A percentile compares a stretch with the other conserved stretches of the same genome.
These are phyloP conservation scores for Nemania sp. DNA, from an alignment of 2,329 filamentous ascomycete genomes.

Conservation along the genomic window DNA sequence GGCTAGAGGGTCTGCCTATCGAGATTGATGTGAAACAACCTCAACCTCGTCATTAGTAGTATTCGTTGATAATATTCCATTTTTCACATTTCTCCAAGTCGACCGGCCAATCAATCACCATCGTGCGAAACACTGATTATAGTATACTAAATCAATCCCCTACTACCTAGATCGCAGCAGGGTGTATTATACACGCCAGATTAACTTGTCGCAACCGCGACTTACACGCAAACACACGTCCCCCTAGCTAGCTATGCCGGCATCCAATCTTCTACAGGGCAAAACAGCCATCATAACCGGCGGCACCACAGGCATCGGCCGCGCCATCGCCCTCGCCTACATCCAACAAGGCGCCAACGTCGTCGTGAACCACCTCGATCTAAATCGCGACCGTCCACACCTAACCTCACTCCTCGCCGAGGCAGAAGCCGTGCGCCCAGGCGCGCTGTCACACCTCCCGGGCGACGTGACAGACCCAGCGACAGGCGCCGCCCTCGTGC, in stretches of 20 bases:
- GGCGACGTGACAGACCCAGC: conserved; percentile 83
- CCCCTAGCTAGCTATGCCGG: conserved; percentile 55
- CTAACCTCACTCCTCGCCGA: conserved; percentile 66
- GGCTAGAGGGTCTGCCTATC: too few species aligned
- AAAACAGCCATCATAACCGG: conserved; percentile 91
- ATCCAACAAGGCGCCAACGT: conserved; percentile 82
- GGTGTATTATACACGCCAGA: background rate
- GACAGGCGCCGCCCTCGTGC: conserved; percentile 76
- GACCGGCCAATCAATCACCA: background rate
- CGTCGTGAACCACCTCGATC: conserved; percentile 82
- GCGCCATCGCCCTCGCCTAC: conserved; percentile 85
- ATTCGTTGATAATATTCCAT: too few species aligned
- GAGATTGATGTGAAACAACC: too few species aligned
- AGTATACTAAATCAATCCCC: too few species aligned
- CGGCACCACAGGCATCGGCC: conserved; percentile 86
- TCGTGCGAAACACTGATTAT: background rate
- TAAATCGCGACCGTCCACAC: conserved; percentile 63
- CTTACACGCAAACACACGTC: background rate
- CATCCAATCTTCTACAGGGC: conserved; percentile 69
- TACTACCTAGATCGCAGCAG: background rate
- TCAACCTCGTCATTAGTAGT: too few species aligned
- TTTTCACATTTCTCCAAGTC: background rate
- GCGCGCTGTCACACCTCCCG: conserved; percentile 73
- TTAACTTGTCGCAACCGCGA: background rate
- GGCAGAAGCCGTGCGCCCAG: conserved; percentile 60